These are phyloP conservation scores for Xylaria sp. DNA, from an alignment of 2,329 filamentous ascomycete genomes.

Conservation along the genomic window DNA sequence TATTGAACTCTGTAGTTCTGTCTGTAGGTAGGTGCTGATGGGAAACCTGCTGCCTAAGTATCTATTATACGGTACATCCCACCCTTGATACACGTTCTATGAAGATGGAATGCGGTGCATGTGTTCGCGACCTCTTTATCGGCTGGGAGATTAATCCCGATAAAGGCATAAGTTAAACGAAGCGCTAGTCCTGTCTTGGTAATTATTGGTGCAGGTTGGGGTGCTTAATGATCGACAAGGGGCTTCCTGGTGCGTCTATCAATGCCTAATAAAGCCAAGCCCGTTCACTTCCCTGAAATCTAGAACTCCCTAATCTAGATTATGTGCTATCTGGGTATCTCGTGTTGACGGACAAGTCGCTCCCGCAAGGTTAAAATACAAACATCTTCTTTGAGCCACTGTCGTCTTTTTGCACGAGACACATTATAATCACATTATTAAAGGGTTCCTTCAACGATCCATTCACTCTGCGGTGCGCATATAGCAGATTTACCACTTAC, in stretches of 20 bases:
- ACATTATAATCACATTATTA: background rate
- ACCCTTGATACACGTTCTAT: too few species aligned
- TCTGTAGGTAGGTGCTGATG: too few species aligned
- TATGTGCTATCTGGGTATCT: conserved; percentile 14
- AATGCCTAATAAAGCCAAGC: conserved; percentile 29
- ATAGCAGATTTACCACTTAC: background rate
- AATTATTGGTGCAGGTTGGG: background rate
- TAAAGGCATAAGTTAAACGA: conserved; percentile 7
- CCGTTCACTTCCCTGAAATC: conserved; percentile 23
- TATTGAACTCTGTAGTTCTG: too few species aligned
- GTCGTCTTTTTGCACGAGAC: conserved; percentile 12
- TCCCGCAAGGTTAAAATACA: conserved; percentile 20
- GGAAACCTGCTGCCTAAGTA: too few species aligned
- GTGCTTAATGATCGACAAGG: conserved; percentile 10
- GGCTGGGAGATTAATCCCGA: background rate
- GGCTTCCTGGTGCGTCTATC: conserved; percentile 12
- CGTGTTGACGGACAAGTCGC: conserved; percentile 15
- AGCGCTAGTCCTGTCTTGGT: conserved; percentile 7
- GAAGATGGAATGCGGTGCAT: too few species aligned
- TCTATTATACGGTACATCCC: too few species aligned
- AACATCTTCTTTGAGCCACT: conserved; percentile 16
- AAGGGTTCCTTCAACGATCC: background rate
- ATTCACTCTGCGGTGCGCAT: background rate
- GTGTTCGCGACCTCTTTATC: too few species aligned
- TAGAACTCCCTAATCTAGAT: conserved; percentile 25